Conservation (phyloP, 2,329 filamentous ascomycete genomes). For the Leptodontidium sp. region DNA sequence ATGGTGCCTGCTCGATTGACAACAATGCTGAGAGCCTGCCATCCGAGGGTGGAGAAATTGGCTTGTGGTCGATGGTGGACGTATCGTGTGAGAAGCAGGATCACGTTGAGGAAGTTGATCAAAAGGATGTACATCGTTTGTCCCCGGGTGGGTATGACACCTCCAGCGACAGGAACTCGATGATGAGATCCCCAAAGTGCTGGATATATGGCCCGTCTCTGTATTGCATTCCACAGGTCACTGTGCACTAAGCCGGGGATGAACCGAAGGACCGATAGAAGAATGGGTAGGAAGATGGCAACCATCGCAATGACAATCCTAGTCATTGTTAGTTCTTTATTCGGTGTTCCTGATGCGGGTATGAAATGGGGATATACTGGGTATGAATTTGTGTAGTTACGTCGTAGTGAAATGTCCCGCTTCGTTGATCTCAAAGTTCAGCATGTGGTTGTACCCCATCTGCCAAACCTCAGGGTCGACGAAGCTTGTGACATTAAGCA, state of each 20-base stretch:
- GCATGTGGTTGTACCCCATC: slow-evolving; percentile 10
- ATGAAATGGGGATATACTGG: too few species aligned
- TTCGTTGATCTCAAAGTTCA: slow-evolving; percentile 2
- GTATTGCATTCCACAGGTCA: background rate
- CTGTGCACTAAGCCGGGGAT: background rate
- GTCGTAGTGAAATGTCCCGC: slow-evolving; percentile 3
- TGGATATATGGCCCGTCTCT: slow-evolving; percentile 4
- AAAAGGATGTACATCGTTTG: background rate
- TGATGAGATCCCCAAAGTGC: background rate
- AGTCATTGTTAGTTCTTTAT: background rate
- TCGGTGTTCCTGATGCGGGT: too few species aligned
- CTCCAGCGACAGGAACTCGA: slow-evolving; percentile 2
- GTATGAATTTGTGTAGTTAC: background rate
- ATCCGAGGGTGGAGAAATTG: background rate
- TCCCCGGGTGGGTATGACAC: background rate
- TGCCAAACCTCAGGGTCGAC: slow-evolving; percentile 2
- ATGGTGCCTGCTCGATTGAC: background rate
- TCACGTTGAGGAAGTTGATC: slow-evolving; percentile 10
- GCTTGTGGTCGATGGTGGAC: slow-evolving; percentile 13
- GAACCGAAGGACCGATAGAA: background rate
- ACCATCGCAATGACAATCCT: slow-evolving; percentile 3
- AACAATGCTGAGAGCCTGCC: slow-evolving; percentile 1
- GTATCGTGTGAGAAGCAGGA: background rate
- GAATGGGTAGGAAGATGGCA: slow-evolving; percentile 7
- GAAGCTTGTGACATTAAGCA: background rate